These are phyloP conservation scores for Russula vinacea DNA, from an alignment of 768 basidiomycete genomes.

Conservation along the genomic window DNA sequence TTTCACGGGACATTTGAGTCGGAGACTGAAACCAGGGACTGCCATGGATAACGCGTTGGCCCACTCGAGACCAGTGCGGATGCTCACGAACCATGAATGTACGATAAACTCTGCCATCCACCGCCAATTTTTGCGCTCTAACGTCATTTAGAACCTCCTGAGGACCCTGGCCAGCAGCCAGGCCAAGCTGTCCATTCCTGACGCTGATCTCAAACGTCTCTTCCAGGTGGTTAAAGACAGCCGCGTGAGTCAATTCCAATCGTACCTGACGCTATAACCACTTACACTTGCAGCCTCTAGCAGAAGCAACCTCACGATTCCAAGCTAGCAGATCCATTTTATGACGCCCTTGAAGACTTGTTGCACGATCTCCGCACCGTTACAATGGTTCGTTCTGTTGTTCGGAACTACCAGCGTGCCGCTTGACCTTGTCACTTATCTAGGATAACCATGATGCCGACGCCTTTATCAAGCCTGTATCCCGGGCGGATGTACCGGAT, in stretches of 20 bases:
- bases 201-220: conserved; percentile 75
- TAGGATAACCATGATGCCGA: conserved; percentile 88
- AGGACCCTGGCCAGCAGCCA: conserved; percentile 80
- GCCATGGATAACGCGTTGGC: conserved; percentile 33
- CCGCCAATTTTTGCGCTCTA: conserved; percentile 25
- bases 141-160: conserved; percentile 69
- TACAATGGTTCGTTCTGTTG: conserved; percentile 52
- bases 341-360: conserved; percentile 88
- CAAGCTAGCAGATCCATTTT: conserved; percentile 84
- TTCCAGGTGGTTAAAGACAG: conserved; percentile 83
- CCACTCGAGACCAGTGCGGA: conserved; percentile 33
- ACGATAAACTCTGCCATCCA: conserved; percentile 36
- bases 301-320: conserved; percentile 53
- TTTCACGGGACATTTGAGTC: conserved; percentile 20
- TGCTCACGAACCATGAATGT: conserved; percentile 40
- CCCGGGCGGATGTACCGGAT: conserved; percentile 85
- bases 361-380: conserved; percentile 79
- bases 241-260: conserved; percentile 57
- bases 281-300: conserved; percentile 31
- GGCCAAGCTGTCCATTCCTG: conserved; percentile 54
- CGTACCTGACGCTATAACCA: conserved; percentile 25
- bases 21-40: conserved; percentile 35
- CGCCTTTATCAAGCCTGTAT: conserved; percentile 91
- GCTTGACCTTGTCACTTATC: conserved; percentile 25
- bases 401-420: conserved; percentile 35